A percentile compares a stretch with the other conserved stretches of the same genome.
Conservation (phyloP, 2,329 filamentous ascomycete species). For the Aureobasidium subglaciale region DNA sequence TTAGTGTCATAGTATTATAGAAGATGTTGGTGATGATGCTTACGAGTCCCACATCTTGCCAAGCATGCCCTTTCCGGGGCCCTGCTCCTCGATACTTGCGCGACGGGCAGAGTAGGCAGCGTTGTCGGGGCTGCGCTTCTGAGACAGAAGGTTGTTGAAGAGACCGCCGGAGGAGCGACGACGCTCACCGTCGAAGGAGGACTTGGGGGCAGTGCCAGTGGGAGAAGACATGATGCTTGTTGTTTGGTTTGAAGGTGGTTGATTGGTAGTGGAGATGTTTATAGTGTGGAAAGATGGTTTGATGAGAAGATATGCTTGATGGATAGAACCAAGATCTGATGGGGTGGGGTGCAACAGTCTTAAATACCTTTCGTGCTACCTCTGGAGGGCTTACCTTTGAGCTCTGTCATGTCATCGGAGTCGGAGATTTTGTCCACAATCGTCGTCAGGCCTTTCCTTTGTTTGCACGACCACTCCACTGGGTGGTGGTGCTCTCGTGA, state of each 20-base stretch:
- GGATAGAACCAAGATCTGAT: not conserved
- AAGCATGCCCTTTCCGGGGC: slow-evolving; percentile 15
- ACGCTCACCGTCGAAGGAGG: slow-evolving; percentile 8
- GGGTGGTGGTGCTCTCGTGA: slow-evolving; percentile 7
- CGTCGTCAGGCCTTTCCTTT: slow-evolving; percentile 2
- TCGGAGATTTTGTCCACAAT: not conserved
- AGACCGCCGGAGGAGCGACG: slow-evolving; percentile 16
- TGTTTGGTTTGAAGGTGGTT: not conserved
- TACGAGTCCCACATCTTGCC: slow-evolving; percentile 19
- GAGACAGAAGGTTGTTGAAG: slow-evolving; percentile 18
- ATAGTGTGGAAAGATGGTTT: not conserved
- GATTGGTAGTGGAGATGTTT: not conserved
- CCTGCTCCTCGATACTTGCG: slow-evolving; percentile 17
- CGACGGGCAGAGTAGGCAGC: slow-evolving; percentile 16
- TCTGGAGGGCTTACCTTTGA: not conserved
- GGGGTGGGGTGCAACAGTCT: not conserved
- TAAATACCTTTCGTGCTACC: slow-evolving; percentile 12
- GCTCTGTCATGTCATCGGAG: not conserved
- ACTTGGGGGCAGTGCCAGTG: slow-evolving; percentile 8
- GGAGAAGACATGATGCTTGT: slow-evolving; percentile 15
- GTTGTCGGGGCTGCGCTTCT: slow-evolving; percentile 19
- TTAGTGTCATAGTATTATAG: not conserved
- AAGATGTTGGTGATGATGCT: not conserved
- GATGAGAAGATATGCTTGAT: not conserved
- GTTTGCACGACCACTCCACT: not conserved